These are phyloP conservation scores for Allium sativum DNA, from an alignment of 106 monocot genomes.

Conservation along the genomic window DNA sequence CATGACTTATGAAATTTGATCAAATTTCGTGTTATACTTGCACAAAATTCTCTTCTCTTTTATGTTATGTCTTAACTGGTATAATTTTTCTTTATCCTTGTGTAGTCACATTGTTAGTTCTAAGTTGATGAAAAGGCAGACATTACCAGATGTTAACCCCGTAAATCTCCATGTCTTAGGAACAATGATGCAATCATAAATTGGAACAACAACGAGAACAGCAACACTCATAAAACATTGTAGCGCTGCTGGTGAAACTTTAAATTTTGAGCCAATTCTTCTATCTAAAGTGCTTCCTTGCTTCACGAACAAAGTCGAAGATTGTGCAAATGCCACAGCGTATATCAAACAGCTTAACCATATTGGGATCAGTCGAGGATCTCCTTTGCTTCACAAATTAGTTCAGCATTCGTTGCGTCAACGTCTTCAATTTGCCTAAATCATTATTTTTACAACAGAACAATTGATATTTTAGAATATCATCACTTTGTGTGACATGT, in stretches of 20 bases:
- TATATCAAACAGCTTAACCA: constrained; percentile 37
- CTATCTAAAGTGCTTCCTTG: constrained; percentile 47
- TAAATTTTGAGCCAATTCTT: constrained; percentile 21
- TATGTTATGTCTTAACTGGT: no score
- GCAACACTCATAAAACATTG: constrained; percentile 35
- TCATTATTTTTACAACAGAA: no score
- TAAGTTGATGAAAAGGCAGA: no score
- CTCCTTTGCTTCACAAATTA: constrained; percentile 14
- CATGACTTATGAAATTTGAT: no score
- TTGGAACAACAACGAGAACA: constrained; percentile 21
- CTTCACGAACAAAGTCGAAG: constrained; percentile 40
- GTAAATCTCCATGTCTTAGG: constrained; percentile 21
- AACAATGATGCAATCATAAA: constrained; percentile 35
- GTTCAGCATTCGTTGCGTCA: neutral
- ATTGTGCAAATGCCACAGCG: constrained; percentile 34
- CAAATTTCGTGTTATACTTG: no score
- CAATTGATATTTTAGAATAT: neutral
- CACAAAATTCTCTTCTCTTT: no score
- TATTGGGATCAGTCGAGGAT: constrained; percentile 27
- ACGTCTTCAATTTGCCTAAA: neutral
- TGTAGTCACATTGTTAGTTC: no score
- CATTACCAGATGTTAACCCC: constrained; percentile 16
- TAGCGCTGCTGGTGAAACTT: constrained; percentile 34
- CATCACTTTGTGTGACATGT: neutral
- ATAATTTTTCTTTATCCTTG: no score